Percentiles rank a stretch among this genome's conserved stretches.
Evolutionary conservation across 1,284 basidiomycete species (phyloP).

Genomic region (Ustilago lituana): DNA sequence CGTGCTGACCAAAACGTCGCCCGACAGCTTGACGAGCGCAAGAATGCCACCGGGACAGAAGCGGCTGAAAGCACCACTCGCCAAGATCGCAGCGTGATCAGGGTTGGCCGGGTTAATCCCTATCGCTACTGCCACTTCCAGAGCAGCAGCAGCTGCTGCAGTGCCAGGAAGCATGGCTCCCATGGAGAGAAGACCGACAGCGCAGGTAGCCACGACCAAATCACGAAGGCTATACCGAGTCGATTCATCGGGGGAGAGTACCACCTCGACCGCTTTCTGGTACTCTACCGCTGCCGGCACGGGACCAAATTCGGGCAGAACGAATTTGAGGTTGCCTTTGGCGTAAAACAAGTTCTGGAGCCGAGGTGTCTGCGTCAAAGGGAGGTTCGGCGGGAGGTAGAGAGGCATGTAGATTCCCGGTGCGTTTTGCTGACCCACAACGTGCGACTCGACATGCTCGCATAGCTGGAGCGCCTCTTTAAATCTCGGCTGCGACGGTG

Average conservation of each 20-base stretch:
- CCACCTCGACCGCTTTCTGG: conserved; percentile 66
- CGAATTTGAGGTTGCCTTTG: conserved; percentile 69
- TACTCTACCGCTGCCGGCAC: conserved; percentile 67
- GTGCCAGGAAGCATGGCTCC: conserved; percentile 54
- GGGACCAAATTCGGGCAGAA: conserved; percentile 49
- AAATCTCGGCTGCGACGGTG: conserved; percentile 57
- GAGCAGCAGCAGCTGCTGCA: conserved; percentile 40
- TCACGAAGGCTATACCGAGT: conserved; percentile 52
- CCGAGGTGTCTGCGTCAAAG: conserved; percentile 68
- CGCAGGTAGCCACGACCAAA: conserved; percentile 58
- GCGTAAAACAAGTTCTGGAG: conserved; percentile 70
- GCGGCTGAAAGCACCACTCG: conserved; percentile 47
- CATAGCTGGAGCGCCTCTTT: conserved; percentile 68
- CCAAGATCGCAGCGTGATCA: conserved; percentile 34
- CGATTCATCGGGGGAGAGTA: conserved; percentile 46
- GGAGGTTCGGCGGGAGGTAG: conserved; percentile 56
- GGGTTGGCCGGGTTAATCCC: conserved; percentile 53
- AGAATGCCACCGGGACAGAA: conserved; percentile 59
- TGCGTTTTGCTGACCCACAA: conserved; percentile 35
- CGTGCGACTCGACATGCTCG: conserved; percentile 61
- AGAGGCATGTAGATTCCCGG: conserved; percentile 26
- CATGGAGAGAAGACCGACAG: conserved; percentile 57
- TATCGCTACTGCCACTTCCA: conserved; percentile 49
- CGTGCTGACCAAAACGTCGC: conserved; percentile 46
- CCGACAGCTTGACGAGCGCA: conserved; percentile 53